Conservation (phyloP, 495 filamentous ascomycete genomes). For the Xylaria curta region DNA sequence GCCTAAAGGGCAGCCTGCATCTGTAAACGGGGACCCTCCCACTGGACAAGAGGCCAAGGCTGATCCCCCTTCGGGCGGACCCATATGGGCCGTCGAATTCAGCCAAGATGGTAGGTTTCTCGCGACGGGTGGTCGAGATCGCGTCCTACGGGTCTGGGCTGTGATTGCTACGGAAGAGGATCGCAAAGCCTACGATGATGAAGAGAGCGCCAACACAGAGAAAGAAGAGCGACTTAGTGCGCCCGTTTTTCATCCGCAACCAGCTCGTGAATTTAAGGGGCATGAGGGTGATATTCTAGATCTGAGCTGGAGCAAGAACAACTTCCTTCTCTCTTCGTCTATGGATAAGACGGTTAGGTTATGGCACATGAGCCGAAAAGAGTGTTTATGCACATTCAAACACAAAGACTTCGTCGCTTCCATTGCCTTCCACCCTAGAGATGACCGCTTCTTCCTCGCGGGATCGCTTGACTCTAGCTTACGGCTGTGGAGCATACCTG, state of each 20-base stretch:
- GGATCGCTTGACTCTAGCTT: constrained; percentile 93
- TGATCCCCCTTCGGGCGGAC: constrained; percentile 53
- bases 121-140: constrained; percentile 87
- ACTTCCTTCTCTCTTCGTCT: constrained; percentile 93
- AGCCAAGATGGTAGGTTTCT: constrained; percentile 93
- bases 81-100: constrained; percentile 91
- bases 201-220: constrained; percentile 65
- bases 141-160: constrained; percentile 85
- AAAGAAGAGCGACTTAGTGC: constrained; percentile 75
- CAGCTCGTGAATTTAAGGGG: constrained; percentile 78
- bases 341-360: constrained; percentile 98
- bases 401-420: constrained; percentile 96
- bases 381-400: constrained; percentile 94
- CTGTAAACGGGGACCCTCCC: constrained; percentile 46
- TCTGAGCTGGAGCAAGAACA: constrained; percentile 98
- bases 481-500: constrained; percentile 95
- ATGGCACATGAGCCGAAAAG: constrained; percentile 86
- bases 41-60: constrained; percentile 38
- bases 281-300: constrained; percentile 90
- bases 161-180: constrained; percentile 86
- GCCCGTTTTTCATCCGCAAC: constrained; percentile 85
- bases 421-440: constrained; percentile 90
- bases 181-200: constrained; percentile 70
- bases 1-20: neutral
- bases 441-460: constrained; percentile 96